phyloP scores from a whole-genome alignment of 441 rosid genomes.

The Omphalea diandra region DNA sequence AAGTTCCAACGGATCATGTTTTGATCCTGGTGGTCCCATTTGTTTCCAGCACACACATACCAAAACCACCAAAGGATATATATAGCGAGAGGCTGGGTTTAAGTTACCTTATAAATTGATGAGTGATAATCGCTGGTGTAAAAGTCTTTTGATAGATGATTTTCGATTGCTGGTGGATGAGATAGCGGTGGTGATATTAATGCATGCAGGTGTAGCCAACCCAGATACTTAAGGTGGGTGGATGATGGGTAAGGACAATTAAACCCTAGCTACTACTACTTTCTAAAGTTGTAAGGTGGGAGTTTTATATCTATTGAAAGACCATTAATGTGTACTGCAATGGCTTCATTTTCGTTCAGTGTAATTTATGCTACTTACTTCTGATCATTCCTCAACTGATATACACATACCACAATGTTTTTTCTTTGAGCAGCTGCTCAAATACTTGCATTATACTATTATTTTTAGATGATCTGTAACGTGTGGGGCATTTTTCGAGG shows the following conservation, averaged over 20 bases:
- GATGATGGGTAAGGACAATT: slow-evolving; percentile 48
- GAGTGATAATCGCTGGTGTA: slow-evolving; percentile 19
- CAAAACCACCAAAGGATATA: not conserved
- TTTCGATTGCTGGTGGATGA: slow-evolving; percentile 35
- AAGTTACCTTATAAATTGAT: slow-evolving; percentile 1
- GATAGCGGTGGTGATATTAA: slow-evolving; percentile 44
- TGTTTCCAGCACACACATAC: not conserved
- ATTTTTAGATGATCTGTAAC: not conserved
- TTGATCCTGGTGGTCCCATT: slow-evolving; percentile 24
- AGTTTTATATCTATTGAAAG: slow-evolving; percentile 9
- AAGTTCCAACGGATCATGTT: slow-evolving; percentile 19
- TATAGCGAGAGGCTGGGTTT: not conserved
- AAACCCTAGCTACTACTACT: slow-evolving; percentile 30
- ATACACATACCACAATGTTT: not conserved
- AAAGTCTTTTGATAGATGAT: slow-evolving; percentile 23
- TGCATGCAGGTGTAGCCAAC: slow-evolving; percentile 45
- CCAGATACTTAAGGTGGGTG: slow-evolving; percentile 37
- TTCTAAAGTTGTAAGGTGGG: slow-evolving; percentile 21
- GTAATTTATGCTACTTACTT: not conserved
- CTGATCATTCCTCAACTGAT: not conserved
- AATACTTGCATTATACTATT: not conserved
- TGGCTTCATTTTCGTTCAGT: not conserved
- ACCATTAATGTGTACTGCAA: slow-evolving; percentile 10
- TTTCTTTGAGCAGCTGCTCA: not conserved
- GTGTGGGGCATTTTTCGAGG: too few species aligned